Conservation (phyloP, 306 rosid species). For the Lotus japonicus region DNA sequence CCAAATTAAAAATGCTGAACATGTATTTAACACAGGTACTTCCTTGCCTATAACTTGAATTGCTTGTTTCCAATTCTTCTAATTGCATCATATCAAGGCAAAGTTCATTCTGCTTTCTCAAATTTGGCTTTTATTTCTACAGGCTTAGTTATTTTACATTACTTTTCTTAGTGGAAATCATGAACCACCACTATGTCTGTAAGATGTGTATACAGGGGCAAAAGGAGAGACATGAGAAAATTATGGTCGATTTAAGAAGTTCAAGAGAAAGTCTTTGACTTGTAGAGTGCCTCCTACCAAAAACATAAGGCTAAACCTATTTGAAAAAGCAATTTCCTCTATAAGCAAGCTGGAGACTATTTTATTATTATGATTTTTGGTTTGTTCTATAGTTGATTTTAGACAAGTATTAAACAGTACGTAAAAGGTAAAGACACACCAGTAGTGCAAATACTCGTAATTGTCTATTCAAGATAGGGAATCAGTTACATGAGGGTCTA, state of each 20-base stretch:
- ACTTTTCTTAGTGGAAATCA: not conserved
- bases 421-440: not conserved
- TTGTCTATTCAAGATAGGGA: no score
- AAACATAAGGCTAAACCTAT: not conserved
- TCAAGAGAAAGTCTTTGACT: not conserved
- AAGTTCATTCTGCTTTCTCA: slow-evolving; percentile 13
- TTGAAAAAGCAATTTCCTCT: not conserved
- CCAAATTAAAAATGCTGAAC: slow-evolving; percentile 80
- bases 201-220: not conserved
- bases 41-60: not conserved
- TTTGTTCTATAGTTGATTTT: not conserved
- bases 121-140: slow-evolving; percentile 1
- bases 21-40: slow-evolving; percentile 80
- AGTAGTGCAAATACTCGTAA: no score
- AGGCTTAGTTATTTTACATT: not conserved
- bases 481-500: no score
- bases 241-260: not conserved
- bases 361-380: not conserved
- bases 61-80: slow-evolving; percentile 6
- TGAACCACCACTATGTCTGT: not conserved
- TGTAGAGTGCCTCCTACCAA: not conserved
- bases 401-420: not conserved
- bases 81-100: not conserved
- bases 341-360: not conserved
- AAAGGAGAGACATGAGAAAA: not conserved